Conservation (phyloP, 208 protist genomes). For the Trypanosoma grayi region DNA sequence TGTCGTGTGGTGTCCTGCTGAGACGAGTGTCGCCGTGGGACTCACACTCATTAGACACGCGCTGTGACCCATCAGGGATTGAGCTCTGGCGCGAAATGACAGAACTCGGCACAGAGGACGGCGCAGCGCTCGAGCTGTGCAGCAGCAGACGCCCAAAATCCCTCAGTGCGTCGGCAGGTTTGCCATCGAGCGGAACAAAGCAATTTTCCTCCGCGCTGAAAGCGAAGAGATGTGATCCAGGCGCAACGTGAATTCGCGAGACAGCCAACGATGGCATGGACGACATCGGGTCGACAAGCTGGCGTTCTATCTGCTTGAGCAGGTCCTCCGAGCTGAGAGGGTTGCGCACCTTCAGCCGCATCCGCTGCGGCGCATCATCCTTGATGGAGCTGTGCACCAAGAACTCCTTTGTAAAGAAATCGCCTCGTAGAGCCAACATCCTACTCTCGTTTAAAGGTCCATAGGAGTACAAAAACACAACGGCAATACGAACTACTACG, state of each 20-base stretch:
- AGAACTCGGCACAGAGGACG: background rate
- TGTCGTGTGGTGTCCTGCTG: background rate
- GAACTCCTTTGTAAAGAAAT: conserved; percentile 26
- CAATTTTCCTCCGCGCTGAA: conserved; percentile 26
- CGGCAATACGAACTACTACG: background rate
- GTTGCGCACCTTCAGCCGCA: conserved; percentile 29
- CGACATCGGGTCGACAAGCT: conserved; percentile 11
- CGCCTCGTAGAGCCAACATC: conserved; percentile 3
- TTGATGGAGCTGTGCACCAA: conserved; percentile 25
- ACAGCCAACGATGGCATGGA: background rate
- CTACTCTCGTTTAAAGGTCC: background rate
- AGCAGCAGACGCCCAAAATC: conserved; percentile 17
- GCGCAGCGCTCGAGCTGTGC: background rate
- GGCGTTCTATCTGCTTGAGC: conserved; percentile 30
- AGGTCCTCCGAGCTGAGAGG: conserved; percentile 21
- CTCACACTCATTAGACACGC: background rate
- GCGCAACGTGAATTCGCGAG: background rate
- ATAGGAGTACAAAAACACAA: conserved; percentile 1
- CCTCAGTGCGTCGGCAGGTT: background rate
- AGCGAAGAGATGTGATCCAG: conserved; percentile 9
- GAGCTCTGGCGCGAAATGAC: background rate
- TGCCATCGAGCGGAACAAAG: conserved; percentile 21
- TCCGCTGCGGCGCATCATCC: conserved; percentile 29
- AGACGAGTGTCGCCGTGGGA: background rate
- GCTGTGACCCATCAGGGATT: background rate